A percentile compares a stretch with the other conserved stretches of the same genome.
Evolutionary conservation across 1,284 basidiomycete species (phyloP).

Genomic region (Ceratobasidium sp.): DNA sequence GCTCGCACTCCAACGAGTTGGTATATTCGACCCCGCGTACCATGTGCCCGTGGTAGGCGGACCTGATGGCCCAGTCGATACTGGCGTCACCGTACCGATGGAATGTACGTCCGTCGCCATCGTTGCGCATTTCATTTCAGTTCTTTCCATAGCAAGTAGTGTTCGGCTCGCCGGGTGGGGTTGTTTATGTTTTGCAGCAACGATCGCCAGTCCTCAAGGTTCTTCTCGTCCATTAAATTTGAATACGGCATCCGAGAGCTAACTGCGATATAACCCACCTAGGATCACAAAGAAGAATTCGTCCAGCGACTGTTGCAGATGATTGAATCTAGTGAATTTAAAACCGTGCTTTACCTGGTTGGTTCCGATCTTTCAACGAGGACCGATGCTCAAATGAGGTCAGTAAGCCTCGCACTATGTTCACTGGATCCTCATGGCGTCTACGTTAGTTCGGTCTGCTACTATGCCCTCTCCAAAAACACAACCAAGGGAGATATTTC

Average conservation of each 20-base stretch:
- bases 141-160: conserved; percentile 9
- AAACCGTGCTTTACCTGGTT: conserved; percentile 23
- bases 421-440: neutral
- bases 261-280: neutral
- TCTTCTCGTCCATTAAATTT: neutral
- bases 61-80: neutral
- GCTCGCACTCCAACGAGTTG: conserved; percentile 10
- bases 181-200: conserved; percentile 31
- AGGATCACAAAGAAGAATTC: conserved; percentile 37
- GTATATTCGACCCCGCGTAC: conserved; percentile 24
- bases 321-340: conserved; percentile 24
- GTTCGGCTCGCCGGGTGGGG: conserved; percentile 19
- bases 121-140: conserved; percentile 21
- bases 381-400: conserved; percentile 41
- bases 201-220: conserved; percentile 40
- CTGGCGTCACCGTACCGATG: conserved; percentile 28
- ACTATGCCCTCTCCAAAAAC: conserved; percentile 28
- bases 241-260: neutral
- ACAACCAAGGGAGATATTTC: conserved; percentile 25
- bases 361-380: conserved; percentile 38
- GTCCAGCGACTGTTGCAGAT: conserved; percentile 17
- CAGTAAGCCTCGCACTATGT: conserved; percentile 6
- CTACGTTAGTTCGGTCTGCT: conserved; percentile 13
- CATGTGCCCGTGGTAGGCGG: conserved; percentile 33
- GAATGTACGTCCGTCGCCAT: conserved; percentile 34